phyloP scores from a whole-genome alignment of 2,329 filamentous ascomycete genomes.

The Paecilomyces formosus region DNA sequence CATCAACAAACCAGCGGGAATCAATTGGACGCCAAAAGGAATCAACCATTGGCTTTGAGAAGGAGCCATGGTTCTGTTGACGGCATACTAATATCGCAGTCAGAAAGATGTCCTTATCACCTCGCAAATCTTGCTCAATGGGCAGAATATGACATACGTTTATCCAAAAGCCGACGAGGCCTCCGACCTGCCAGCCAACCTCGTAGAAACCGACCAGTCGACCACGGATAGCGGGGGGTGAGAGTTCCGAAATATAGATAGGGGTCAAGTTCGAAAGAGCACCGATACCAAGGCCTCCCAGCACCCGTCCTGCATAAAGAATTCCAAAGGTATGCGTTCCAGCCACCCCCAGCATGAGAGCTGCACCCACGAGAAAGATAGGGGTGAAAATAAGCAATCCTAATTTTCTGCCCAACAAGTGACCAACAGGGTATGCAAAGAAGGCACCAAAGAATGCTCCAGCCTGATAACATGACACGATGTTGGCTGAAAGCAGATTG shows the following conservation, averaged over 20 bases:
- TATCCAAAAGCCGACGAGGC: conserved; percentile 46
- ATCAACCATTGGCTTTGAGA: conserved; percentile 34
- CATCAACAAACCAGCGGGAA: conserved; percentile 38
- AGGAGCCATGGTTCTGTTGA: conserved; percentile 31
- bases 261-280: conserved; percentile 51
- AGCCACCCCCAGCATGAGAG: conserved; percentile 63
- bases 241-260: conserved; percentile 53
- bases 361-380: conserved; percentile 64
- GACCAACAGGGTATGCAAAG: conserved; percentile 57
- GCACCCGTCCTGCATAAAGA: conserved; percentile 50
- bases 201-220: conserved; percentile 53
- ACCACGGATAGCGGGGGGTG: conserved; percentile 52
- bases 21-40: conserved; percentile 34
- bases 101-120: neutral
- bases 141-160: conserved; percentile 21
- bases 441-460: conserved; percentile 78
- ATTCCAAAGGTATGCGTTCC: conserved; percentile 55
- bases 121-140: neutral
- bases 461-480: conserved; percentile 74
- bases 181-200: conserved; percentile 48
- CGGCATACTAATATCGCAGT: conserved; percentile 41
- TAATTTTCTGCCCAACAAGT: conserved; percentile 60
- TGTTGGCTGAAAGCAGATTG: conserved; percentile 62
- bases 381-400: conserved; percentile 55
- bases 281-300: conserved; percentile 52